Base-by-base conservation (phyloP, 2,329 filamentous ascomycete species). In the Aspergillus uvarum region DNA sequence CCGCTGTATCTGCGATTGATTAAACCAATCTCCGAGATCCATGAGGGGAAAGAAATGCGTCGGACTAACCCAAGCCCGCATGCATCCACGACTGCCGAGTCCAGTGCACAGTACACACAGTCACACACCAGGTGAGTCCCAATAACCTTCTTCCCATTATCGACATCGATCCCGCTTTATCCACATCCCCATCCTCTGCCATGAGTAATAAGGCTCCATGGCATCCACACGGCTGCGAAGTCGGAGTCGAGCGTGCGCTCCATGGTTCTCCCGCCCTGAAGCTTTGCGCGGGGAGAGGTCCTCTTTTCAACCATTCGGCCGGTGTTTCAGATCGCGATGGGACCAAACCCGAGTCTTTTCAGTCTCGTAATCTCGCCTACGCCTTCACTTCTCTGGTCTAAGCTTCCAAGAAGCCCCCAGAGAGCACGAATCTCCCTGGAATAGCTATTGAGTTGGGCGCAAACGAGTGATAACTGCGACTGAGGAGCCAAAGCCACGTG, bases 21-120 rank as follows among this genome's bases (percentile, higher is more conserved):
- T 55, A 55, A 55, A 48, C 29, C 53, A 55, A 55, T 55, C 19
- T 55, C 53, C 53, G 53, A 47, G 38, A 32, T 47, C 52, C 52
- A 54, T 54, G 24, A 32, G 16, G n/a, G 26, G 26, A n/a, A 35
- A n/a, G 14, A 29, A 22, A 10, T 11, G 26, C 11, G n/a, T 55
- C n/a, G 38, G 53, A 48, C 53, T 55, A 55, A 55, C 29, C 16
- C 38, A 47, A 47, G n/a, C 38, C 8, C 24, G 22, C 51, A 54
- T n/a, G 6, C 12, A 54, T 35, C n/a, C n/a, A 54, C 32, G 8
- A 44, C 51, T n/a, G 26, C 26, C 26, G 26, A 29, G 26, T 29
- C 2, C 2, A 29, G 7, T 8, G 26, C 26, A 29, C 7, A 29
- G 26, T 29, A 29, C 26, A 8, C 26, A 29, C 26, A 8, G 26